Evolutionary conservation across 805 yeast genomes (phyloP).

Genomic region (Zygosaccharomyces siamensis): DNA sequence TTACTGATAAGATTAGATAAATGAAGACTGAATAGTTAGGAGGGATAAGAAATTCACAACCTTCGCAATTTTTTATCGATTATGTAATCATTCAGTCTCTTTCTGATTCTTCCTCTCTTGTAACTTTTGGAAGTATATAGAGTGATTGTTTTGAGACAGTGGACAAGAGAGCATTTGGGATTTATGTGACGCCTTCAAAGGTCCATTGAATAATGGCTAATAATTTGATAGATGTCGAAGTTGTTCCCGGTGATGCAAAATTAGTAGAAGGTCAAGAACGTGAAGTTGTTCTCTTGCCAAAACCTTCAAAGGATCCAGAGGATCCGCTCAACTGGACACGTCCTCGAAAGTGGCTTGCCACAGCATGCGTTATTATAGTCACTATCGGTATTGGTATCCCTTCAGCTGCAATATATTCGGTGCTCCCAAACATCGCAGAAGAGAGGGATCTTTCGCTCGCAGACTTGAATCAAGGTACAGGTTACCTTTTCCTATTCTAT

Average conservation of each 20-base stretch:
- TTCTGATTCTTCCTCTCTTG: not conserved
- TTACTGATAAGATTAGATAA: not conserved
- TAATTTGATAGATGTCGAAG: not conserved
- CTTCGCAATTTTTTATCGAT: not conserved
- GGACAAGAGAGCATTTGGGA: not conserved
- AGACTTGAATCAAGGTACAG: constrained; percentile 41
- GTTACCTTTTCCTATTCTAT: constrained; percentile 46
- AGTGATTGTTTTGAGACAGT: not conserved
- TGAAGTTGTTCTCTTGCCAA: constrained; percentile 54
- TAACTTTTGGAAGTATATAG: not conserved
- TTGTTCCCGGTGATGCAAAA: constrained; percentile 4
- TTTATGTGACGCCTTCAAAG: not conserved
- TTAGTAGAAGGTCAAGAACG: constrained; percentile 13
- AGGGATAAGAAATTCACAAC: not conserved
- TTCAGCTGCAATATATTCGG: constrained; percentile 45
- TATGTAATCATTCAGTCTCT: not conserved
- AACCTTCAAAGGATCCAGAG: constrained; percentile 46
- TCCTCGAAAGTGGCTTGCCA: constrained; percentile 43
- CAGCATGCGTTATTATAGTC: constrained; percentile 43
- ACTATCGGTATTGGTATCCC: constrained; percentile 44
- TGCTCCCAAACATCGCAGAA: constrained; percentile 37
- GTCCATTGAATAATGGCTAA: not conserved
- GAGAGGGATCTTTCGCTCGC: constrained; percentile 36
- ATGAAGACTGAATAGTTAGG: not conserved
- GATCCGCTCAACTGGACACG: constrained; percentile 65